phyloP scores from a whole-genome alignment of 2,329 filamentous ascomycete species.

The Venturia carpophila region DNA sequence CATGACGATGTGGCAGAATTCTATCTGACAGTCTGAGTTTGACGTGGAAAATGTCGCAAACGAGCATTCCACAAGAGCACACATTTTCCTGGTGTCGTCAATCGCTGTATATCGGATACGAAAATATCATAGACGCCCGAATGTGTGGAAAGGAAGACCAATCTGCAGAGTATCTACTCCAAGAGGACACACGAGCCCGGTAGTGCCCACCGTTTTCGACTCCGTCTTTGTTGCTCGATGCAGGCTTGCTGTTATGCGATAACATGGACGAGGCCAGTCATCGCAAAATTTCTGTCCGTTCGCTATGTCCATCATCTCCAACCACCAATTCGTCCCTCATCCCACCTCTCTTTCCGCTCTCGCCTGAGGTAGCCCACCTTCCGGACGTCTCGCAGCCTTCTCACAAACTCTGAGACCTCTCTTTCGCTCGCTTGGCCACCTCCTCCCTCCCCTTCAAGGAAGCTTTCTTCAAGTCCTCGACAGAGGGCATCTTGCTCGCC shows the following conservation, averaged over 20 bases:
- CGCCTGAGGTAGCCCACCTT: conserved; percentile 70
- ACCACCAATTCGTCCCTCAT: conserved; percentile 87
- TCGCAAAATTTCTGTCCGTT: too few relatives aligned
- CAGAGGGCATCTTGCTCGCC: conserved; percentile 78
- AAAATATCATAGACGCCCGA: background rate
- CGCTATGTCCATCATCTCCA: conserved; percentile 58
- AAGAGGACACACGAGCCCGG: background rate
- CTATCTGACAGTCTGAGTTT: background rate
- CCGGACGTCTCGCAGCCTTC: conserved; percentile 70
- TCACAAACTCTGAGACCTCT: conserved; percentile 79
- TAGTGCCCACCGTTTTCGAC: background rate
- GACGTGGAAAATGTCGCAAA: background rate
- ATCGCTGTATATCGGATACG: background rate
- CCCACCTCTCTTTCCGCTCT: conserved; percentile 89
- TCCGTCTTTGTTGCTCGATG: background rate
- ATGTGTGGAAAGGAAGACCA: background rate
- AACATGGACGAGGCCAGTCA: background rate
- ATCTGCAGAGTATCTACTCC: background rate
- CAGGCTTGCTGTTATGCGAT: background rate
- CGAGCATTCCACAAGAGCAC: background rate
- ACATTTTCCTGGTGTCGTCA: background rate
- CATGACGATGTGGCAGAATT: background rate
- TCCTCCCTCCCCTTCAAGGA: conserved; percentile 57
- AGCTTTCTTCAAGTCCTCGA: conserved; percentile 82
- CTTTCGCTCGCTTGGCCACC: conserved; percentile 58